A percentile compares a stretch with the other conserved stretches of the same genome.
phyloP scores from a whole-genome alignment of 257 asterid species.

The Petunia axillaris region DNA sequence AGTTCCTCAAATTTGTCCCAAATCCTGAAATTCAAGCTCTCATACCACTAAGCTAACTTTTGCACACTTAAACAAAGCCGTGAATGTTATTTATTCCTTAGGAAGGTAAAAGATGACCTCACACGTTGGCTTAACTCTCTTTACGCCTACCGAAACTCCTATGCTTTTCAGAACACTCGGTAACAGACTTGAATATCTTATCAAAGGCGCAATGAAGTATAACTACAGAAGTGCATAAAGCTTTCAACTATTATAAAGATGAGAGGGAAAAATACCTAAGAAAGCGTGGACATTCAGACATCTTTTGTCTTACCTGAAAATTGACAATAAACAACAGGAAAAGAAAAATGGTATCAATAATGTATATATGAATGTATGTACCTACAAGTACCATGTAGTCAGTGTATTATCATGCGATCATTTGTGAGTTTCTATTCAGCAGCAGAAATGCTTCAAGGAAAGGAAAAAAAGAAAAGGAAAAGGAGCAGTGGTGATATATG shows the following conservation, averaged over 20 bases:
- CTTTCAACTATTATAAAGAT: neutral
- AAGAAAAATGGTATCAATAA: slow-evolving; percentile 25
- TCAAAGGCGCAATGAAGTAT: neutral
- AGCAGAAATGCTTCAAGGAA: neutral
- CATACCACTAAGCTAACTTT: neutral
- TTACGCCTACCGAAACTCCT: neutral
- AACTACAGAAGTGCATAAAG: neutral
- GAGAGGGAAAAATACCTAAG: slow-evolving; percentile 56
- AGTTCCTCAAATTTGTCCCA: neutral
- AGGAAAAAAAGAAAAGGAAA: neutral
- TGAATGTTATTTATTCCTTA: neutral
- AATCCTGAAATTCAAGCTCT: slow-evolving; percentile 15
- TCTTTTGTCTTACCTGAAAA: slow-evolving; percentile 77
- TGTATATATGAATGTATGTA: slow-evolving; percentile 2
- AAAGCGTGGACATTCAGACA: slow-evolving; percentile 82
- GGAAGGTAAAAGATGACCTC: neutral
- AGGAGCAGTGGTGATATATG: neutral
- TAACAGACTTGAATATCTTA: neutral
- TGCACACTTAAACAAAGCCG: slow-evolving; percentile 4
- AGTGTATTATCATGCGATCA: neutral
- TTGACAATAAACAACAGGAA: slow-evolving; percentile 23
- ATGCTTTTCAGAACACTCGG: neutral
- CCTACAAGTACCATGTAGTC: neutral
- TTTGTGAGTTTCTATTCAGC: neutral
- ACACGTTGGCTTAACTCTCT: neutral